Percentiles rank a stretch among this genome's conserved stretches.
Conservation (phyloP, 2,329 filamentous ascomycete species). For the Ceratocystiopsis sp. region DNA sequence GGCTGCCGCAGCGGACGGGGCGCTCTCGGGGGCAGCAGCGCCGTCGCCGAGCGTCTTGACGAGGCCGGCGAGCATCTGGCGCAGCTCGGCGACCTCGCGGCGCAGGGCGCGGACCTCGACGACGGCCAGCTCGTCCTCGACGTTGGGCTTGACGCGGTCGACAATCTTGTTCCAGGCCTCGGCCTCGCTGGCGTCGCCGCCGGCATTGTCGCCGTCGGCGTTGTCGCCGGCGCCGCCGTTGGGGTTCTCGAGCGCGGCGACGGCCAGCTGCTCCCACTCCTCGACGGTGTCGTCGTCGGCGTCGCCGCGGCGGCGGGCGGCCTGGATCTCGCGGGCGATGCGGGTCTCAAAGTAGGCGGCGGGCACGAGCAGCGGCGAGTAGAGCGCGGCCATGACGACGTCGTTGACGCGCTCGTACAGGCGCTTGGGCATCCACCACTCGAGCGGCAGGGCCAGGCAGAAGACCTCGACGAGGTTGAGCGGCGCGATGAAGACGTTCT, state of each 20-base stretch:
- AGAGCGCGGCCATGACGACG: constrained; percentile 49
- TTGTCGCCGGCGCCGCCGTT: constrained; percentile 47
- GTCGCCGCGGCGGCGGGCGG: constrained; percentile 64
- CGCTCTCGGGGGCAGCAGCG: not conserved
- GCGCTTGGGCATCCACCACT: constrained; percentile 81
- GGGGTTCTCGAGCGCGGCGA: constrained; percentile 24
- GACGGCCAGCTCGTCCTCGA: constrained; percentile 63
- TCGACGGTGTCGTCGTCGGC: constrained; percentile 77
- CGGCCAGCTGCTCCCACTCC: constrained; percentile 74
- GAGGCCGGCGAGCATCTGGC: constrained; percentile 22
- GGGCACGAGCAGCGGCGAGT: constrained; percentile 65
- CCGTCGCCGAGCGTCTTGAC: not conserved
- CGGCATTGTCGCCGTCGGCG: constrained; percentile 61
- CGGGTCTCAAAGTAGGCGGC: constrained; percentile 57
- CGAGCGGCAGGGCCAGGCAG: constrained; percentile 59
- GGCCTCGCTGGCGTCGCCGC: too few relatives aligned
- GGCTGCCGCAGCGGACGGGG: not conserved
- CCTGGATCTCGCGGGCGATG: constrained; percentile 46
- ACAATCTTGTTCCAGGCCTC: constrained; percentile 75
- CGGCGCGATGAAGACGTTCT: constrained; percentile 94
- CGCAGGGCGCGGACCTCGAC: constrained; percentile 46
- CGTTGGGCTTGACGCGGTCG: constrained; percentile 56
- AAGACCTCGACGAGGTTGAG: constrained; percentile 89
- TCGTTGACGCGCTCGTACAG: constrained; percentile 74
- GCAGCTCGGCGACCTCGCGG: constrained; percentile 40